Evolutionary conservation across 495 filamentous ascomycete genomes (phyloP), one percentile per base, ranked within the genome.

Genomic region (Neurospora sp.): DNA sequence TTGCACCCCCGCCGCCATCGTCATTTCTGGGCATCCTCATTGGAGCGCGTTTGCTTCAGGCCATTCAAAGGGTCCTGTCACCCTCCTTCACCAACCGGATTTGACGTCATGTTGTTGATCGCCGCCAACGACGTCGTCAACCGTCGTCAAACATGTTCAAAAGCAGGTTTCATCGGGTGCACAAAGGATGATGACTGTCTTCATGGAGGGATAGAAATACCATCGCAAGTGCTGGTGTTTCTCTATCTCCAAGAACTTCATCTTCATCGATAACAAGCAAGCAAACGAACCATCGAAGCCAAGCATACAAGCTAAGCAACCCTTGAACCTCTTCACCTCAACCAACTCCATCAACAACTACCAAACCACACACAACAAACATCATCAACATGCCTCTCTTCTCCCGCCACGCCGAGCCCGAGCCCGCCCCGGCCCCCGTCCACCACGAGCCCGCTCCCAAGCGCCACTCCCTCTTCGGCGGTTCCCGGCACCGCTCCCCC

Each of bases 321-420:
- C 0, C 37, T 5, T 38, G 6, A 38, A 38, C 14, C 1, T 48
- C 35, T 31, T 46, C 69, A 71, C 7, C 69, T 27, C 41, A 40
- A 20, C 20, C 70, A 70, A 39, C 62, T 66, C 39, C 7, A 44
- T 23, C 20, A 69, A 54, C 20, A 10, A 46, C 42, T n/a, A 9
- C 42, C 4, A 46, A 66, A 73, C n/a, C 40, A 35, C 41, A 72
- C 27, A 27, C 27, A 8, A 59, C 20, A 48, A 40, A 74, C 66
- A 38, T 39, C 23, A 48, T 71, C 76, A 84, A 75, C 39, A 87
- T 87, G 85, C 84, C 84, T 79, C 77, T 87, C 71, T 87, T 87
- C 81, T 82, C 81, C 39, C 83, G 81, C 72, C 80, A 81, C 77
- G 70, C 82, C 27, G 81, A 83, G 66, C 81, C 82, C n/a, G 78